Conservation (phyloP, 257 asterid genomes). For the Linderniella brevidens region DNA sequence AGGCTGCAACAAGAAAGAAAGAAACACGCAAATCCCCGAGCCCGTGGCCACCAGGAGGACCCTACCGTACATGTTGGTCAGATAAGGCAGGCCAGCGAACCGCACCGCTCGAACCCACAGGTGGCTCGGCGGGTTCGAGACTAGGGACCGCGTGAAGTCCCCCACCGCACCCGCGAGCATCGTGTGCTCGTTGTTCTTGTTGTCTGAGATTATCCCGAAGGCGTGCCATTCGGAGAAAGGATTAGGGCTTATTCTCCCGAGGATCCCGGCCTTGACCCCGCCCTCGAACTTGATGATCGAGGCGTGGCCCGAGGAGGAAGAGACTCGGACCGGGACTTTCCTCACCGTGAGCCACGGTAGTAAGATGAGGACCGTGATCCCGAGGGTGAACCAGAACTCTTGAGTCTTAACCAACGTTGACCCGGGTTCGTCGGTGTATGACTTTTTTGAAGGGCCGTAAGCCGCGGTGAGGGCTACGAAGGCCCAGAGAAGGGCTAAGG, state of each 20-base stretch:
- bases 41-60: conserved; percentile 61
- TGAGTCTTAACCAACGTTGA: conserved; percentile 16
- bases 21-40: conserved; percentile 54
- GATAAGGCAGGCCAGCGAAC: conserved; percentile 53
- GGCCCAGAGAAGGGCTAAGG: conserved; percentile 41
- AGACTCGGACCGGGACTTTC: conserved; percentile 28
- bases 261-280: conserved; percentile 41
- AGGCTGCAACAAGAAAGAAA: conserved; percentile 52
- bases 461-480: conserved; percentile 31
- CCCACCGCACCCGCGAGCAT: conserved; percentile 78
- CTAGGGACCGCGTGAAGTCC: conserved; percentile 48
- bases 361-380: conserved; percentile 24
- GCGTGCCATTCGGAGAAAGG: conserved; percentile 79
- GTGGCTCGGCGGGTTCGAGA: conserved; percentile 30
- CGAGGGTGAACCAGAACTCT: conserved; percentile 42
- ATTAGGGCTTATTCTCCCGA: conserved; percentile 62
- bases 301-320: conserved; percentile 66
- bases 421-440: conserved; percentile 14
- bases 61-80: conserved; percentile 45
- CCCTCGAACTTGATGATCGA: conserved; percentile 48
- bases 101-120: conserved; percentile 57
- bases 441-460: conserved; percentile 27
- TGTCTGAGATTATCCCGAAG: conserved; percentile 54
- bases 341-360: conserved; percentile 50
- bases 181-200: conserved; percentile 38